Evolutionary conservation across 2,329 filamentous ascomycete genomes (phyloP).

Genomic region (Alternaria alternata): DNA sequence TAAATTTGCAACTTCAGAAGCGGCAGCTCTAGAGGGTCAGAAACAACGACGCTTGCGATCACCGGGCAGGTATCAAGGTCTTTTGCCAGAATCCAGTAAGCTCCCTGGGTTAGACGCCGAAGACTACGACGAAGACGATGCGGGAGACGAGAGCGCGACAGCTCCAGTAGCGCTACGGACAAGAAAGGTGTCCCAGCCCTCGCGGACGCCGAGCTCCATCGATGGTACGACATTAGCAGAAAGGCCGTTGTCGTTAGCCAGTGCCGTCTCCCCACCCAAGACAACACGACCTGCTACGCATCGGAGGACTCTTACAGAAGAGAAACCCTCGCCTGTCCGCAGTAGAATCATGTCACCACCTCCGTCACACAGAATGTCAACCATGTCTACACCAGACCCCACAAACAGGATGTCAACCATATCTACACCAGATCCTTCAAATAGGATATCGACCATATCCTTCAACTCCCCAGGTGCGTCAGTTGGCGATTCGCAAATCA

Average conservation of each 20-base stretch:
- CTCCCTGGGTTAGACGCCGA: constrained; percentile 31
- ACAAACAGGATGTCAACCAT: constrained; percentile 16
- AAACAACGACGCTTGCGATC: constrained; percentile 40
- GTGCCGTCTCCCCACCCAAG: constrained; percentile 13
- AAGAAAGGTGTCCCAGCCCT: constrained; percentile 34
- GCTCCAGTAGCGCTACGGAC: constrained; percentile 27
- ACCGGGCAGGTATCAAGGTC: constrained; percentile 38
- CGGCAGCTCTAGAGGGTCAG: constrained; percentile 7
- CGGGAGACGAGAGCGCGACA: constrained; percentile 38
- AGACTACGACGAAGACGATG: constrained; percentile 30
- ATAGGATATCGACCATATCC: constrained; percentile 20
- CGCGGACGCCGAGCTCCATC: constrained; percentile 16
- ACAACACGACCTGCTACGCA: constrained; percentile 13
- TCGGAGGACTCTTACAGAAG: constrained; percentile 7
- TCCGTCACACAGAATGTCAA: constrained; percentile 22
- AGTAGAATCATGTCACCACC: constrained; percentile 35
- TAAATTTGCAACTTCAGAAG: constrained; percentile 59
- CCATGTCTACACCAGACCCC: background rate
- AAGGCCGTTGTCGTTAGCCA: constrained; percentile 11
- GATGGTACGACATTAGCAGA: constrained; percentile 15
- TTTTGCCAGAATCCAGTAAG: constrained; percentile 35
- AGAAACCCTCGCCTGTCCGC: constrained; percentile 27
- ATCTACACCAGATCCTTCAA: background rate
- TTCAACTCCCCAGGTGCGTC: constrained; percentile 34
- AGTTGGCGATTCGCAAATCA: constrained; percentile 38